Conservation (phyloP, 305 asterid genomes). For the Solanum aculeatissimum region DNA sequence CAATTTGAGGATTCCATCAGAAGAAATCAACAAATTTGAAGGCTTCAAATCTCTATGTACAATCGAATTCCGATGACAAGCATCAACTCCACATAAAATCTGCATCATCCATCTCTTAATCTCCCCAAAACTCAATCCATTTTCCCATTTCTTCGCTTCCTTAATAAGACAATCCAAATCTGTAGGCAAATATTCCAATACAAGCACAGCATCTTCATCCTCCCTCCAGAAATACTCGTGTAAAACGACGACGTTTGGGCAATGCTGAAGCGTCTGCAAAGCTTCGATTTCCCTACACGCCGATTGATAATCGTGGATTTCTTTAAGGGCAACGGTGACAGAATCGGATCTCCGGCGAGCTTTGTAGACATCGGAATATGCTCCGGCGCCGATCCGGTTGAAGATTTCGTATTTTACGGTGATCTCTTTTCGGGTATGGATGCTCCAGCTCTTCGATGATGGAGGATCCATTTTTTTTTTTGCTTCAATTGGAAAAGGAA, state of each 20-base stretch:
- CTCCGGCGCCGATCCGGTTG: slow-evolving; percentile 86
- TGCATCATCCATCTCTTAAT: slow-evolving; percentile 81
- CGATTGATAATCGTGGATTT: slow-evolving; percentile 85
- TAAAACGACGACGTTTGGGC: slow-evolving; percentile 61
- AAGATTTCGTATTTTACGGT: slow-evolving; percentile 58
- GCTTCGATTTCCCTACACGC: slow-evolving; percentile 85
- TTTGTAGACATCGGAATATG: slow-evolving; percentile 85
- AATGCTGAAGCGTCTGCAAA: slow-evolving; percentile 50
- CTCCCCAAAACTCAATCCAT: slow-evolving; percentile 57
- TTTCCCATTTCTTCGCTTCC: slow-evolving; percentile 52
- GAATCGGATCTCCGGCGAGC: slow-evolving; percentile 77
- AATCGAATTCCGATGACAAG: slow-evolving; percentile 70
- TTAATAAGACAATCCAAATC: slow-evolving; percentile 59
- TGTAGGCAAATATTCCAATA: slow-evolving; percentile 76
- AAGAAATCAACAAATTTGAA: slow-evolving; percentile 72
- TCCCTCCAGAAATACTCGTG: slow-evolving; percentile 89
- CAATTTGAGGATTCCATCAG: slow-evolving; percentile 69
- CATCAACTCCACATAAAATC: slow-evolving; percentile 64
- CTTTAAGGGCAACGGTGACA: slow-evolving; percentile 68
- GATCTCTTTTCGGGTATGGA: slow-evolving; percentile 76
- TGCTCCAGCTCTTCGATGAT: slow-evolving; percentile 45
- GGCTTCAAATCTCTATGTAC: slow-evolving; percentile 94
- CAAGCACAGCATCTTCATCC: slow-evolving; percentile 89
- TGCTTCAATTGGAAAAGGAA: background rate
- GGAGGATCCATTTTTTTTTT: background rate